Percentiles rank a stretch among this genome's conserved stretches.
Evolutionary conservation across 2,329 filamentous ascomycete species (phyloP).

Genomic region (Talaromyces verruculosus): DNA sequence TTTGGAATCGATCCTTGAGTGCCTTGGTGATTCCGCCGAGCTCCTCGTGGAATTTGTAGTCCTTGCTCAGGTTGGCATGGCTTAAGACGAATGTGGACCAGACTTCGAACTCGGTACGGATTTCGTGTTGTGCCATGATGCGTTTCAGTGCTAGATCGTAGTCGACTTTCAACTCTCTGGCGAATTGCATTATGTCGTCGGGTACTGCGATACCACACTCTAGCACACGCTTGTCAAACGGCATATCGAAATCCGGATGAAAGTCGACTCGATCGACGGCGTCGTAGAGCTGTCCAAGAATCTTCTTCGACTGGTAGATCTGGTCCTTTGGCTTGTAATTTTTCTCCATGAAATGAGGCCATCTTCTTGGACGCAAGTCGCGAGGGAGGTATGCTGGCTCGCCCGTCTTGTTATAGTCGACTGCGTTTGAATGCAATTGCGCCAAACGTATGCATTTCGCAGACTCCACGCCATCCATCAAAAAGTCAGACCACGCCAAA

Average conservation of each 20-base stretch:
- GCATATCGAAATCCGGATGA: conserved; percentile 65
- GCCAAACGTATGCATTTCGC: conserved; percentile 73
- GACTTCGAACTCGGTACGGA: conserved; percentile 86
- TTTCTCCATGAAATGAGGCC: conserved; percentile 89
- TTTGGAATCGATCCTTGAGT: conserved; percentile 68
- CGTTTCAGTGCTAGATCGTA: conserved; percentile 77
- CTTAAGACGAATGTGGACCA: conserved; percentile 82
- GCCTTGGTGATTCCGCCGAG: conserved; percentile 66
- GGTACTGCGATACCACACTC: conserved; percentile 57
- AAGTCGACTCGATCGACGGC: conserved; percentile 69
- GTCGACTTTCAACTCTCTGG: conserved; percentile 65
- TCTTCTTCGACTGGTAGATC: conserved; percentile 66
- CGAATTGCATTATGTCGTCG: conserved; percentile 57
- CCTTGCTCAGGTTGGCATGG: conserved; percentile 67
- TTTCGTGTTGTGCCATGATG: conserved; percentile 80
- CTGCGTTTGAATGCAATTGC: conserved; percentile 80
- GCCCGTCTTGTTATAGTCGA: conserved; percentile 93
- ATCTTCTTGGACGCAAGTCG: conserved; percentile 60
- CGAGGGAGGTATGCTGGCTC: conserved; percentile 67
- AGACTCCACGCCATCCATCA: conserved; percentile 63
- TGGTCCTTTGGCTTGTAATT: conserved; percentile 45
- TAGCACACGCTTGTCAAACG: conserved; percentile 76
- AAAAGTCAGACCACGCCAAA: conserved; percentile 70
- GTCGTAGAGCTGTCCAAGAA: conserved; percentile 82
- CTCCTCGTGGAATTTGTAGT: conserved; percentile 86